phyloP scores from a whole-genome alignment of 169 alveolate species.

The Plasmodium sp. region DNA sequence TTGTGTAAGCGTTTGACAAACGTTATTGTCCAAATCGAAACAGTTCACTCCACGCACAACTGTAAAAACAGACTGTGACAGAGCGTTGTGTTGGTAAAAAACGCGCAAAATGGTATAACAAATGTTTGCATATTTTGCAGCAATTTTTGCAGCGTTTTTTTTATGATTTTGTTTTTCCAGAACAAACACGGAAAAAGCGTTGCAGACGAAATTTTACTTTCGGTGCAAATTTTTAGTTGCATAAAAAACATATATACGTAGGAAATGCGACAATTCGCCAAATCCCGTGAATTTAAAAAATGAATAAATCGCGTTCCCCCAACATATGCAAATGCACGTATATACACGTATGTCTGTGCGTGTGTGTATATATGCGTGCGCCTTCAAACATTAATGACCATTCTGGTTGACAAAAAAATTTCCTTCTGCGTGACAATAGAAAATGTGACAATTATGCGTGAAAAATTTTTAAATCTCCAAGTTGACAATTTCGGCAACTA shows the following conservation, averaged over 20 bases:
- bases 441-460: not conserved
- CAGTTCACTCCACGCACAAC: not conserved
- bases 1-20: not conserved
- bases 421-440: not conserved
- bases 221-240: not conserved
- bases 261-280: not conserved
- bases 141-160: not conserved
- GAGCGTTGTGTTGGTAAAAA: not conserved
- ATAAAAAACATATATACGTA: not conserved
- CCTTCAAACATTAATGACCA: not conserved
- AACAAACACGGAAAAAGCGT: not conserved
- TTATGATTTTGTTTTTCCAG: not conserved
- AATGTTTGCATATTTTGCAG: not conserved
- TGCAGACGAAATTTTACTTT: not conserved
- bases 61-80: not conserved
- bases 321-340: not conserved
- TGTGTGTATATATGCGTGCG: not conserved
- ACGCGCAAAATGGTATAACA: not conserved
- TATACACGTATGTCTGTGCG: not conserved
- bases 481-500: not conserved
- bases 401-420: not conserved
- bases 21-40: not conserved
- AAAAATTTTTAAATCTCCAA: not conserved
- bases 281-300: not conserved
- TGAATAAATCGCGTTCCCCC: not conserved